Base-by-base conservation (phyloP, 108 stramenopile species). In the Bacterosira constricta region DNA sequence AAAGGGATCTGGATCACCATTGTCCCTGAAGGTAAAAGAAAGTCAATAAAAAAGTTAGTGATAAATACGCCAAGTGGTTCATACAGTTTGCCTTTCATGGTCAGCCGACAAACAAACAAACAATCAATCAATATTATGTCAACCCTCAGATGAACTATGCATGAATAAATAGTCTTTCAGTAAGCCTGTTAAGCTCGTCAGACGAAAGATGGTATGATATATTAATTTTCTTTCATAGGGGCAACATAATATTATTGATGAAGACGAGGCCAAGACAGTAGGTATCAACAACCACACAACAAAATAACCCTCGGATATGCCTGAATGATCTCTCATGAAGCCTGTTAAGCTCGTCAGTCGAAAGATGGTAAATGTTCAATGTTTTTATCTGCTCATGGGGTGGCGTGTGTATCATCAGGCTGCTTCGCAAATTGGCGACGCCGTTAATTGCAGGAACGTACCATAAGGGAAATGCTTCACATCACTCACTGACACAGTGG, bases 281-380 rank as follows among this genome's bases (percentile, higher is more conserved):
- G 46, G 6, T 3, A n/a, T 30, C 29, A 32, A 60, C 31, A 44
- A 20, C 23, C 42, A 5, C 23, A 62, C 29, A 27, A 49, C 31
- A 13, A 36, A 45, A 38, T 7, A 54, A 55, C 72, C 72, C 72
- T 73, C 72, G 37, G 72, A 73, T 73, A 73, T 73, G 72, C 72
- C 63, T 73, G 53, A 73, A 50, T 64, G 63, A 26, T 72, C 71
- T 44, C 63, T 73, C 72, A 73, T 23, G 55, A 63, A 73, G 72
- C 72, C 54, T 63, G 72, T 73, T 18, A 73, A 73, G 72, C 72
- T 64, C 72, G 41, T 73, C 72, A 45, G 72, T 73, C 62, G 72
- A 73, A 73, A 73, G 72, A 73, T 73, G 72, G 63, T 73, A 63
- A 63, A 27, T 47, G 35, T 54, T 26, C 31, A 54, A 73, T 27